Evolutionary conservation across 768 basidiomycete genomes (phyloP).

Genomic region (Amanita rimosa): DNA sequence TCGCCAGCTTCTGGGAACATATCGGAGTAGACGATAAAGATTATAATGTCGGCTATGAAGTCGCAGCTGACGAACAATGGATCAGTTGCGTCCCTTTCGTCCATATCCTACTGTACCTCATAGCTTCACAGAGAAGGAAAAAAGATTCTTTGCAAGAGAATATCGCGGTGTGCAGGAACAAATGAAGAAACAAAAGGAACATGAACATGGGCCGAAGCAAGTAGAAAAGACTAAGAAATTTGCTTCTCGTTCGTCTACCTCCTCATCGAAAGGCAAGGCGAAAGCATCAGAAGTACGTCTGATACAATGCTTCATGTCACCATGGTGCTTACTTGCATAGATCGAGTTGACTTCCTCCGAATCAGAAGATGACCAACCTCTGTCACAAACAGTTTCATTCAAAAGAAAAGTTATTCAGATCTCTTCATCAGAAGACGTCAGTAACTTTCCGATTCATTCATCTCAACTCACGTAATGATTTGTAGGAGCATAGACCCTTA

Average conservation of each 20-base stretch:
- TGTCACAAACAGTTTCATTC: neutral
- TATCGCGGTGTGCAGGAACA: conserved; percentile 14
- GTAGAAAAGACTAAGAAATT: neutral
- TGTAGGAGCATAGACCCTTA: neutral
- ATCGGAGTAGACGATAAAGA: conserved; percentile 47
- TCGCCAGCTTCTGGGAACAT: conserved; percentile 54
- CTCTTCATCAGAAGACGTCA: neutral
- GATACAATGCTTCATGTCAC: neutral
- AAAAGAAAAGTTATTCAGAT: conserved; percentile 2
- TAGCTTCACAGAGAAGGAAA: conserved; percentile 23
- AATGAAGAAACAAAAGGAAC: conserved; percentile 2
- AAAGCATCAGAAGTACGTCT: neutral
- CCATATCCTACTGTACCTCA: neutral
- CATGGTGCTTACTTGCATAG: conserved; percentile 4
- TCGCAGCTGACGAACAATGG: conserved; percentile 38
- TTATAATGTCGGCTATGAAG: conserved; percentile 34
- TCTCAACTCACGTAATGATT: neutral
- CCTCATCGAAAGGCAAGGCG: neutral
- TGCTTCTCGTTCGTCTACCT: neutral
- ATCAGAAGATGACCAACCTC: conserved; percentile 10
- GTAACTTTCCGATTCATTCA: neutral
- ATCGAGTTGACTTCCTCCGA: conserved; percentile 5
- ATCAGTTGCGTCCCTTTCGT: conserved; percentile 34
- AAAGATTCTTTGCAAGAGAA: conserved; percentile 22
- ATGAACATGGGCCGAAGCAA: neutral